These are phyloP conservation scores for Malus orientalis DNA, from an alignment of 306 rosid genomes.

Conservation along the genomic window DNA sequence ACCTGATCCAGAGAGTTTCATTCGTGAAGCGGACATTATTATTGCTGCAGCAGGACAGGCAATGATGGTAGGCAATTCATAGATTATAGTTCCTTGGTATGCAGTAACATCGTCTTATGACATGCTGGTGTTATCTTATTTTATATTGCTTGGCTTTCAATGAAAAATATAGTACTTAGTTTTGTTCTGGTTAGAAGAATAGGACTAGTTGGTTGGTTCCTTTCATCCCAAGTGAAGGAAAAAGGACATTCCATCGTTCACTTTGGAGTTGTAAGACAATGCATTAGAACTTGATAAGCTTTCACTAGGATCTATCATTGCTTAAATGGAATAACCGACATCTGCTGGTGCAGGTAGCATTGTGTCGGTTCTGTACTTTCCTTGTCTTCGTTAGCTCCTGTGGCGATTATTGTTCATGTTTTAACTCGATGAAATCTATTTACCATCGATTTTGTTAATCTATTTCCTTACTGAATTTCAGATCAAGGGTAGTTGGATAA, in stretches of 20 bases:
- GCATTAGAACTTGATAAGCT: background rate
- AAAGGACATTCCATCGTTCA: background rate
- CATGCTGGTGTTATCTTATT: background rate
- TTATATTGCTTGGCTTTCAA: background rate
- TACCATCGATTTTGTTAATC: background rate
- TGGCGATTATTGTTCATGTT: background rate
- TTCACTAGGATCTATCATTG: background rate
- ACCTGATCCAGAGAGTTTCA: slow-evolving; percentile 48
- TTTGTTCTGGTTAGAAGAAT: background rate
- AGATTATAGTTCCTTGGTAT: background rate
- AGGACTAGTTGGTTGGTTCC: background rate
- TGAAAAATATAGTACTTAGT: background rate
- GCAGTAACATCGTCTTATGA: background rate
- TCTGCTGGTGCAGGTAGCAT: background rate
- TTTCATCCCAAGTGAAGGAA: background rate
- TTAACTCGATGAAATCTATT: background rate
- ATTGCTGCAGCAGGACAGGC: slow-evolving; percentile 97
- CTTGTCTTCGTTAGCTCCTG: background rate
- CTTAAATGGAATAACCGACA: background rate
- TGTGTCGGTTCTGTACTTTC: background rate
- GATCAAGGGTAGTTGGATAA: slow-evolving; percentile 91
- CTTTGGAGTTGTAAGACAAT: background rate
- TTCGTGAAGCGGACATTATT: slow-evolving; percentile 75
- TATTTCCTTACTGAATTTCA: background rate
- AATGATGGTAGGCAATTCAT: slow-evolving; percentile 47